A percentile compares a stretch with the other conserved stretches of the same genome.
phyloP scores from a whole-genome alignment of 106 monocot genomes.

The Phalaenopsis aphrodite region DNA sequence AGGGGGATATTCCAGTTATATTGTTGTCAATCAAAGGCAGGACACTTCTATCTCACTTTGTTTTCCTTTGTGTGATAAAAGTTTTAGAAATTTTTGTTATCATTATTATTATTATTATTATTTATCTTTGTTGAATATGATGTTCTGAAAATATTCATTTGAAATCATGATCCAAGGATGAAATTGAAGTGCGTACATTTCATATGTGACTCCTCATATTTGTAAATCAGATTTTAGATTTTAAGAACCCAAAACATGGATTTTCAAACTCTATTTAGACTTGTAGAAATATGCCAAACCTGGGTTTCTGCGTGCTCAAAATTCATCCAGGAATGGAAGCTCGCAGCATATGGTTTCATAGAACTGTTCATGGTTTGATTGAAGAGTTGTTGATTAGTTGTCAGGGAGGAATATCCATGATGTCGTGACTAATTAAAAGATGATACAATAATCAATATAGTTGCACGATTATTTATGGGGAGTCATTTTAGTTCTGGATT shows the following conservation, averaged over 20 bases:
- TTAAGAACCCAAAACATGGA: not conserved
- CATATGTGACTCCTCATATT: not conserved
- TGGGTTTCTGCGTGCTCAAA: not conserved
- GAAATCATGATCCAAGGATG: not conserved
- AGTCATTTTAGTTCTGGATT: too few relatives aligned
- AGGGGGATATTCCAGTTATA: conserved; percentile 81
- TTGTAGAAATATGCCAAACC: not conserved
- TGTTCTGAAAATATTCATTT: not conserved
- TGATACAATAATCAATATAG: not conserved
- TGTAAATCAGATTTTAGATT: not conserved
- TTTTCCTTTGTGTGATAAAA: not conserved
- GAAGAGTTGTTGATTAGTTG: not conserved
- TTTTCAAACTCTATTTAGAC: conserved; percentile 1
- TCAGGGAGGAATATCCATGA: not conserved
- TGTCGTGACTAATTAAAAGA: not conserved
- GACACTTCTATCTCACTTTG: conserved; percentile 3
- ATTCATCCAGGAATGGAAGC: not conserved
- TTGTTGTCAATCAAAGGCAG: conserved; percentile 82
- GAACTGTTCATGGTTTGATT: not conserved
- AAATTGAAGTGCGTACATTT: not conserved
- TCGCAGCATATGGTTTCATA: not conserved
- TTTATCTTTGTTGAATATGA: not conserved
- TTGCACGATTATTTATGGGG: too few relatives aligned
- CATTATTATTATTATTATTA: not conserved
- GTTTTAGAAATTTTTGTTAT: not conserved